phyloP scores from a whole-genome alignment of 768 basidiomycete genomes.

The Gloeopeniophorella convolvens region DNA sequence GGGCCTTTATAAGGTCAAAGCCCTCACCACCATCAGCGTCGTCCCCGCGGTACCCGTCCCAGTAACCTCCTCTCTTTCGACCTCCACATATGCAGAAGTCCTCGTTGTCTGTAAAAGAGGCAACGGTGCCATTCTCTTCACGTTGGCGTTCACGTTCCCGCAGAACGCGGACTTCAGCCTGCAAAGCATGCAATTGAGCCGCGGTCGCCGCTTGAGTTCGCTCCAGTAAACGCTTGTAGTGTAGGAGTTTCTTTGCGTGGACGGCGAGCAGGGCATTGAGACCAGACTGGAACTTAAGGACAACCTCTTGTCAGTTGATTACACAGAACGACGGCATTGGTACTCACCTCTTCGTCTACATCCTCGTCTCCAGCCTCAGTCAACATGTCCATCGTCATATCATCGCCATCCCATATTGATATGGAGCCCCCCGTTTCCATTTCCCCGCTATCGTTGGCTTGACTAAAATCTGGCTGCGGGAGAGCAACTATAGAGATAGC shows the following conservation, averaged over 20 bases:
- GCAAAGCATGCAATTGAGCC: conserved; percentile 78
- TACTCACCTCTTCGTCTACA: conserved; percentile 62
- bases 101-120: conserved; percentile 21
- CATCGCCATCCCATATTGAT: conserved; percentile 45
- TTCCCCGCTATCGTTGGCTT: conserved; percentile 24
- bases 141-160: conserved; percentile 37
- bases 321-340: neutral
- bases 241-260: conserved; percentile 52
- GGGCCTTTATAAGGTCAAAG: conserved; percentile 43
- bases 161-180: conserved; percentile 70
- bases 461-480: conserved; percentile 18
- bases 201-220: conserved; percentile 73
- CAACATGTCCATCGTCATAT: conserved; percentile 66
- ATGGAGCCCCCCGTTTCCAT: conserved; percentile 24
- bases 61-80: conserved; percentile 56
- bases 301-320: neutral
- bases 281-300: conserved; percentile 37
- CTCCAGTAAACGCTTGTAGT: conserved; percentile 75
- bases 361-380: conserved; percentile 52
- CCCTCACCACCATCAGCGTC: conserved; percentile 40
- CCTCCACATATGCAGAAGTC: conserved; percentile 52
- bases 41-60: conserved; percentile 58
- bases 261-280: conserved; percentile 36
- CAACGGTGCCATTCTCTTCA: conserved; percentile 22
- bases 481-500: conserved; percentile 8